Percentiles rank a stretch among this genome's conserved stretches.
Conservation (phyloP, 106 monocot genomes). For the Dioscorea zingiberensis region DNA sequence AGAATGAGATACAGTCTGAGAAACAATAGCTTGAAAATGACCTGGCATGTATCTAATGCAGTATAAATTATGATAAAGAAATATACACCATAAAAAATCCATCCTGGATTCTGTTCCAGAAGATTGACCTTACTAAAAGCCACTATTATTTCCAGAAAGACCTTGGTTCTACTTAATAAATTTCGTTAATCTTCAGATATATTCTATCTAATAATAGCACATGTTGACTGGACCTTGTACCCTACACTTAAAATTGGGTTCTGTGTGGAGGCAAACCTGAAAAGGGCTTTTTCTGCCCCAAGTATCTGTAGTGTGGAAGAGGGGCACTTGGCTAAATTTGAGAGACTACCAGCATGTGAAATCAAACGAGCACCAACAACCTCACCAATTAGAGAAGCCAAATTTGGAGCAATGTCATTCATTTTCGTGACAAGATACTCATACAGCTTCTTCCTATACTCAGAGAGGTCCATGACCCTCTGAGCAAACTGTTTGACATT, state of each 20-base stretch:
- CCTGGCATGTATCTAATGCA: too few species aligned
- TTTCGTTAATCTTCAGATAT: background rate
- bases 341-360: conserved; percentile 91
- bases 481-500: conserved; percentile 86
- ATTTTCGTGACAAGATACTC: conserved; percentile 92
- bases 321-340: conserved; percentile 89
- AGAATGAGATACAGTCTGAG: background rate
- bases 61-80: too few species aligned
- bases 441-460: conserved; percentile 74
- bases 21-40: background rate
- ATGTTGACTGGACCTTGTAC: too few species aligned
- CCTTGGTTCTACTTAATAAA: background rate
- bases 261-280: conserved; percentile 45
- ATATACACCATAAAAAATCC: too few species aligned
- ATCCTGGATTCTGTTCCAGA: too few species aligned
- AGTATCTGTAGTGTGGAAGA: conserved; percentile 93
- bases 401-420: conserved; percentile 93
- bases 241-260: background rate
- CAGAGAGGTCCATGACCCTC: conserved; percentile 74
- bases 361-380: conserved; percentile 87
- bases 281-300: conserved; percentile 96
- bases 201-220: too few species aligned
- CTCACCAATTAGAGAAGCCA: conserved; percentile 86
- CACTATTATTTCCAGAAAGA: too few species aligned
- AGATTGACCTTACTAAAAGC: too few species aligned